Evolutionary conservation across 768 basidiomycete species (phyloP), one percentile per base, ranked within the genome.

Genomic region (Mycena polygramma): DNA sequence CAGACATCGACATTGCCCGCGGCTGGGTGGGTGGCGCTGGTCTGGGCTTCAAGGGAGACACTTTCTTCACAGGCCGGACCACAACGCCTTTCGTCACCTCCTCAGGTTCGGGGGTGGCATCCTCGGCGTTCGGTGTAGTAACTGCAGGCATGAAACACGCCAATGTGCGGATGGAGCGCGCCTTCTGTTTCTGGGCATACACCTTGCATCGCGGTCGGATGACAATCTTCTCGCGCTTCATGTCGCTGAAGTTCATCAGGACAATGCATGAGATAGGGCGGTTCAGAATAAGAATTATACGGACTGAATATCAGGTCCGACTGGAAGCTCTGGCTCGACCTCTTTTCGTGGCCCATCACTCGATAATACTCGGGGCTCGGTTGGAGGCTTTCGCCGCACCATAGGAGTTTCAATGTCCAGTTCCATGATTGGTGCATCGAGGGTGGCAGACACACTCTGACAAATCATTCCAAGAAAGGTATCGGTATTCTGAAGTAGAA

Each of bases 211-310:
- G 66, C 13, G 71, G 66, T 1, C 63, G 66, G 46, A 72, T 68
- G 36, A 60, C 63, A 19, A 72, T 72, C 43, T 72, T 72, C 26
- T 64, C 57, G 58, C 71, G 71, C n/a, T 68, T 54, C 37, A 13
- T 58, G 37, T 72, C 67, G 59, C 71, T 72, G 63, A 26, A 36
- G 19, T 46, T 41, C 37, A n/a, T 60, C 20, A 66, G 57, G 11
- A 53, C 14, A 13, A 30, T 17, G 30, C n/a, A n/a, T 30, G 2
- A 30, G 30, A 30, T 30, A 30, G 35, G 9, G 13, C 19, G 43
- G 13, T 4, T 4, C 20, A 30, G 15, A 13, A 30, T 6, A 26
- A 51, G 26, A 20, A 9, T 5, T 17, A 26, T 22, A 58, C 66
- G 20, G 10, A 68, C 66, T 61, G 58, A 36, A 68, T 68, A 61